Evolutionary conservation across 2,329 filamentous ascomycete species (phyloP).

Genomic region (Cyphellophora europaea): DNA sequence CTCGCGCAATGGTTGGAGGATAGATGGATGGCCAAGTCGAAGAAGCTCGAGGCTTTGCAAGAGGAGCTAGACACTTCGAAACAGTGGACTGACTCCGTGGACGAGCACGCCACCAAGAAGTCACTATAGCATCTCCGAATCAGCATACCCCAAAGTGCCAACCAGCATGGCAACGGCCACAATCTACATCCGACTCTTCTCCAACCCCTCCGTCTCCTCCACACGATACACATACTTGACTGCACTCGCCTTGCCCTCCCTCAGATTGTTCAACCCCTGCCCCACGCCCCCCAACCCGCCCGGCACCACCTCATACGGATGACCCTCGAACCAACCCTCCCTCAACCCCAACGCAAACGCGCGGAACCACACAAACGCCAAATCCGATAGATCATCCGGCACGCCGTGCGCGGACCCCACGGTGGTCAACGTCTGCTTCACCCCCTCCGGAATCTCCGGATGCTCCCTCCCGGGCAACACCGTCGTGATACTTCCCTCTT

Average conservation of each 20-base stretch:
- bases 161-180: too few species aligned
- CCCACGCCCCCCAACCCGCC: constrained; percentile 48
- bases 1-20: constrained; percentile 45
- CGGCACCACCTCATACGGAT: constrained; percentile 41
- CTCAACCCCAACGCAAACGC: constrained; percentile 37
- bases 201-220: constrained; percentile 31
- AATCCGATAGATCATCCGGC: constrained; percentile 24
- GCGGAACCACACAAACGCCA: constrained; percentile 36
- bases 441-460: constrained; percentile 11
- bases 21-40: constrained; percentile 45
- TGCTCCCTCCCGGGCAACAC: constrained; percentile 13
- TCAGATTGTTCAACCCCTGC: constrained; percentile 44
- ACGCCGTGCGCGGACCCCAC: constrained; percentile 15
- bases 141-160: too few species aligned
- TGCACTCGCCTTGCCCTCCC: constrained; percentile 51
- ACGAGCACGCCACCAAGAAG: too few species aligned
- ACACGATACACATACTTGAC: constrained; percentile 56
- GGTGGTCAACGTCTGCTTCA: constrained; percentile 11
- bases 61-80: too few species aligned
- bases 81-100: too few species aligned
- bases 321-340: constrained; percentile 40
- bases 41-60: constrained; percentile 37
- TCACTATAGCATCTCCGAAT: too few species aligned
- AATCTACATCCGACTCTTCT: constrained; percentile 9
- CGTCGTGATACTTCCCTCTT: constrained; percentile 18